Percentiles rank a stretch among this genome's conserved stretches.
Conservation (phyloP, 805 yeast genomes). For the Candida loeiensis region DNA sequence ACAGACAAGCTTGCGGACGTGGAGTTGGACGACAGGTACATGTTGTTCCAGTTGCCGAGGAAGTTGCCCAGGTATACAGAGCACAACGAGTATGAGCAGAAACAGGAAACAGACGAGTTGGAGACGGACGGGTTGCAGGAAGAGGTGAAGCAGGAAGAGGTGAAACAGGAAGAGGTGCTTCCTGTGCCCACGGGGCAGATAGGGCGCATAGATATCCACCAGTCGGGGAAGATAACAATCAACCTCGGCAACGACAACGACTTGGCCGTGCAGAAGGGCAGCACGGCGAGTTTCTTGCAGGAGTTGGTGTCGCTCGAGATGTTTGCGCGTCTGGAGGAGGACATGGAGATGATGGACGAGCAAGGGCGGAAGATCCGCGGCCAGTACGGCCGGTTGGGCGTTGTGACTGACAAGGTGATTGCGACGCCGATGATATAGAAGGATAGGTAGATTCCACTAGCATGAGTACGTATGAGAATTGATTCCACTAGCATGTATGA, state of each 20-base stretch:
- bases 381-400: conserved; percentile 48
- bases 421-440: conserved; percentile 46
- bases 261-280: conserved; percentile 67
- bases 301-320: conserved; percentile 60
- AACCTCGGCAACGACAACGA: conserved; percentile 65
- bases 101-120: too few relatives aligned
- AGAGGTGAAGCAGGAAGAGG: too few relatives aligned
- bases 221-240: conserved; percentile 78
- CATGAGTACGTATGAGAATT: not conserved
- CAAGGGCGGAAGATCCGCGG: conserved; percentile 20
- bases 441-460: too few relatives aligned
- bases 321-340: conserved; percentile 20
- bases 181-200: conserved; percentile 48
- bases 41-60: conserved; percentile 50
- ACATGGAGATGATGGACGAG: conserved; percentile 26
- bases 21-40: conserved; percentile 17
- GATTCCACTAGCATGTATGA: not conserved
- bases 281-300: conserved; percentile 66
- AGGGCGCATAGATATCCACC: conserved; percentile 73
- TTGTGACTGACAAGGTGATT: conserved; percentile 52
- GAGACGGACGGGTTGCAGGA: too few relatives aligned
- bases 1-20: conserved; percentile 20
- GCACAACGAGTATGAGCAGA: not conserved
- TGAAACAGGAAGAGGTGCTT: not conserved
- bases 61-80: conserved; percentile 36